These are phyloP conservation scores for Apiotrichum gamsii DNA, from an alignment of 1,284 basidiomycete genomes.

Conservation along the genomic window DNA sequence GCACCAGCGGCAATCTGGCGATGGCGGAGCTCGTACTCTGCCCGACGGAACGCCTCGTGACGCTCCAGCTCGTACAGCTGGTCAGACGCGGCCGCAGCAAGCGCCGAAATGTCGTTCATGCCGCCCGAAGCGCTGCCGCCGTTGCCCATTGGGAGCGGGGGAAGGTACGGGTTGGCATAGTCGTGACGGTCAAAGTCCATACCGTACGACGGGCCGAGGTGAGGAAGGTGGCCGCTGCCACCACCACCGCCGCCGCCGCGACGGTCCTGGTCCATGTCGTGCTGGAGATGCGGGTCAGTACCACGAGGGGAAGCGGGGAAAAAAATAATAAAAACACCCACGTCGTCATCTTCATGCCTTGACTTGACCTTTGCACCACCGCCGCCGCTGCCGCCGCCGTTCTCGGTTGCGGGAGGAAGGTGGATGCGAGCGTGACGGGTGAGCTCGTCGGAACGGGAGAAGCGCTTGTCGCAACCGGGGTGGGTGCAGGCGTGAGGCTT, in stretches of 20 bases:
- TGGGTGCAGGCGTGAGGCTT: slow-evolving; percentile 92
- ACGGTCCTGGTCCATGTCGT: slow-evolving; percentile 36
- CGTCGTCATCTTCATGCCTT: slow-evolving; percentile 33
- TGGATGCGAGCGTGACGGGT: slow-evolving; percentile 95
- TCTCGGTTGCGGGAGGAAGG: slow-evolving; percentile 47
- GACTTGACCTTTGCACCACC: slow-evolving; percentile 24
- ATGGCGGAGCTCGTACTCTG: slow-evolving; percentile 75
- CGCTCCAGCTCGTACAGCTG: slow-evolving; percentile 80
- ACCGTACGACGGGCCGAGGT: slow-evolving; percentile 42
- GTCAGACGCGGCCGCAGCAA: slow-evolving; percentile 75
- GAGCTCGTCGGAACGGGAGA: slow-evolving; percentile 93
- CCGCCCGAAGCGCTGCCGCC: slow-evolving; percentile 15
- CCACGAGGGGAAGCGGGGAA: neutral
- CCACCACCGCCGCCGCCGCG: too few species aligned
- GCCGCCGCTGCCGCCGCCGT: too few species aligned
- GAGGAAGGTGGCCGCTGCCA: slow-evolving; percentile 32
- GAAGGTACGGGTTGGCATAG: slow-evolving; percentile 35
- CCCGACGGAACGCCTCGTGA: slow-evolving; percentile 70
- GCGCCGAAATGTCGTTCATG: slow-evolving; percentile 54
- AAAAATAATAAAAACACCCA: slow-evolving; percentile 20
- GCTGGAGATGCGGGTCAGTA: slow-evolving; percentile 10
- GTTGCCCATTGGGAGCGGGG: slow-evolving; percentile 26
- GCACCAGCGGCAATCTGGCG: slow-evolving; percentile 48
- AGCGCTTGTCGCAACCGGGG: slow-evolving; percentile 94
- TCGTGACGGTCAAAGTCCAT: slow-evolving; percentile 43